Base-by-base conservation (phyloP, 192 early-diverging fungal species). In the Dimargaris xerosporica region DNA sequence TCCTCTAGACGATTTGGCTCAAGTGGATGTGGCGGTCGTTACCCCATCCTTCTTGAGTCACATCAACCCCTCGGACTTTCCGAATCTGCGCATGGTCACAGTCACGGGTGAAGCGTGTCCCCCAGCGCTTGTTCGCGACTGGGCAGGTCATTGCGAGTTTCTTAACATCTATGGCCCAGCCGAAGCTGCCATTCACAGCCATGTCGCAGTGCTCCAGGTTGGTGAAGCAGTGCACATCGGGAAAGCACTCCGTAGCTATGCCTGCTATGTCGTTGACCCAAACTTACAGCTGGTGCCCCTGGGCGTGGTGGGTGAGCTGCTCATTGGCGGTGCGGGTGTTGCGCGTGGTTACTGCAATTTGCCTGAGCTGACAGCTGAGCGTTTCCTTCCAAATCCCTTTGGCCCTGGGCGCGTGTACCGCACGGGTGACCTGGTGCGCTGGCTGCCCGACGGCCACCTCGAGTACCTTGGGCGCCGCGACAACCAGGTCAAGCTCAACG, bases 371-470 rank as follows among this genome's bases (percentile, higher is more conserved):
- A 73, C 65, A 11, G 42, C 45, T 0, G 61, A 67, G 50, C 29
- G 44, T 19, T 73, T 76, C 26, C 29, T 76, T 48, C 64, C 59
- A 9, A 68, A 74, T 54, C 70, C 72, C 11, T 76, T 76, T 54
- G 42, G 26, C 17, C 19, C 13, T 9, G 66, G 44, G 16, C 23
- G 63, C 5, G 65, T 75, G 55, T 75, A 71, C 64, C 69, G 55
- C 43, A 65, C 73, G 15, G 73, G 73, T 16, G 73, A 75, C 39
- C 44, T 71, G 5, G 69, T 31, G 0, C 48, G 59, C 23, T 69
- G 66, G 50, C 63, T 71, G 0, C 69, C 67, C 39, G 64, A 68
- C 23, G 73, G 73, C 3, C 60, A 67, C 39, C 3, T 75, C 1
- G 64, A 64, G 2, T 68, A 48, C 44, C 11, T 80, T 0, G 73